phyloP scores from a whole-genome alignment of 352 stramenopile species.

The Pythium dissotocum region DNA sequence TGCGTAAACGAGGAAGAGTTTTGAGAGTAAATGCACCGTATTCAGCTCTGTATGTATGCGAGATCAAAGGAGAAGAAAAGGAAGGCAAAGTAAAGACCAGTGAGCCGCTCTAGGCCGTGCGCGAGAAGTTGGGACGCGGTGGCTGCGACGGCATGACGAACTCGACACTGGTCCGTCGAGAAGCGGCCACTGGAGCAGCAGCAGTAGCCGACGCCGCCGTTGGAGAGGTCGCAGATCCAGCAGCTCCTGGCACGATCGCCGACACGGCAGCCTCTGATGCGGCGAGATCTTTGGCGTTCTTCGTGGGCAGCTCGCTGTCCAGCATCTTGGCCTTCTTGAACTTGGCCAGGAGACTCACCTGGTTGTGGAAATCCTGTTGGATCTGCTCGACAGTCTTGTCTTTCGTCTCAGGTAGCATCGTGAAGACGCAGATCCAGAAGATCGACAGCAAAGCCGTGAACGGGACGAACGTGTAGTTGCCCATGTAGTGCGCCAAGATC shows the following conservation, averaged over 20 bases:
- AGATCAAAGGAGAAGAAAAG: not conserved
- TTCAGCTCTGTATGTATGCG: constrained; percentile 1
- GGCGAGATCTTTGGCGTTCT: constrained; percentile 7
- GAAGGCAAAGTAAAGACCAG: not conserved
- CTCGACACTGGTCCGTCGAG: constrained; percentile 19
- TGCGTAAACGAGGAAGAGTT: not conserved
- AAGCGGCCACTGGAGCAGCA: not conserved
- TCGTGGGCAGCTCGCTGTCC: constrained; percentile 17
- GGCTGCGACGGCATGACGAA: constrained; percentile 24
- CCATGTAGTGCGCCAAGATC: constrained; percentile 29
- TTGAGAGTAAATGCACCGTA: not conserved
- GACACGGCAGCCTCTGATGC: not conserved
- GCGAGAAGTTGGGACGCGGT: constrained; percentile 23
- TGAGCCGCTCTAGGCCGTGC: constrained; percentile 11
- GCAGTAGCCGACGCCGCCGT: not conserved
- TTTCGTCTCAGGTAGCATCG: constrained; percentile 41
- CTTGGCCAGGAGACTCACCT: constrained; percentile 29
- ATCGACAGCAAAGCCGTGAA: constrained; percentile 37
- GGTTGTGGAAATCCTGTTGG: constrained; percentile 35
- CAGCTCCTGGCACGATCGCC: not conserved
- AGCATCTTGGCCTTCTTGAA: constrained; percentile 38
- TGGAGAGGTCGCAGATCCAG: not conserved
- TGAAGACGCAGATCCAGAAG: constrained; percentile 41
- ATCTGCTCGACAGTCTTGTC: constrained; percentile 46
- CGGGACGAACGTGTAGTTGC: constrained; percentile 41